Conservation (phyloP, 1,139 yeast species). For the Kodamaea ohmeri region DNA sequence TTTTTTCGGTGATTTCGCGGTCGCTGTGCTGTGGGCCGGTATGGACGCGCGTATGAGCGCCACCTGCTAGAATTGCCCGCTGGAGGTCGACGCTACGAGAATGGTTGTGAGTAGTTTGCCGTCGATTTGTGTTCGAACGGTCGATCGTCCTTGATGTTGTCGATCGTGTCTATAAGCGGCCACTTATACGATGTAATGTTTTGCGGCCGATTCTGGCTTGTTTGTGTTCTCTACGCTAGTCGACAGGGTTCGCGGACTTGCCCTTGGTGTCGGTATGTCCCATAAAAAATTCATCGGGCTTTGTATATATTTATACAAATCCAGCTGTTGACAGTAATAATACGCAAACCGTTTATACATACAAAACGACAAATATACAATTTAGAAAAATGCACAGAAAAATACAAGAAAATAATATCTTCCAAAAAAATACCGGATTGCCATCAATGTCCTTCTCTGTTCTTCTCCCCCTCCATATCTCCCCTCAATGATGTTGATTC, state of each 20-base stretch:
- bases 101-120: too few relatives aligned
- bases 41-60: too few relatives aligned
- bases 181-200: too few relatives aligned
- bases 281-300: conserved; percentile 5
- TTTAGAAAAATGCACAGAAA: conserved; percentile 8
- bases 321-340: conserved; percentile 11
- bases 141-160: too few relatives aligned
- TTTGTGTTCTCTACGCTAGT: neutral
- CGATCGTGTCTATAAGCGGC: neutral
- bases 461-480: neutral
- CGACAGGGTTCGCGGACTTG: neutral
- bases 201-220: too few relatives aligned
- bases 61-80: too few relatives aligned
- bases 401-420: conserved; percentile 4
- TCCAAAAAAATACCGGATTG: too few relatives aligned
- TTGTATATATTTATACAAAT: conserved; percentile 11
- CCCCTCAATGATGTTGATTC: too few relatives aligned
- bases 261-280: neutral
- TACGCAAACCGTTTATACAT: conserved; percentile 13
- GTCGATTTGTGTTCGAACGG: too few relatives aligned
- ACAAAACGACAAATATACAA: conserved; percentile 10
- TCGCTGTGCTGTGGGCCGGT: neutral
- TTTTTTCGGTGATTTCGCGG: neutral
- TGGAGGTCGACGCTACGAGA: too few relatives aligned
- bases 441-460: too few relatives aligned